Percentiles rank a stretch among this genome's conserved stretches.
Conservation (phyloP, 2,329 filamentous ascomycete species). For the Botryotinia convoluta region DNA sequence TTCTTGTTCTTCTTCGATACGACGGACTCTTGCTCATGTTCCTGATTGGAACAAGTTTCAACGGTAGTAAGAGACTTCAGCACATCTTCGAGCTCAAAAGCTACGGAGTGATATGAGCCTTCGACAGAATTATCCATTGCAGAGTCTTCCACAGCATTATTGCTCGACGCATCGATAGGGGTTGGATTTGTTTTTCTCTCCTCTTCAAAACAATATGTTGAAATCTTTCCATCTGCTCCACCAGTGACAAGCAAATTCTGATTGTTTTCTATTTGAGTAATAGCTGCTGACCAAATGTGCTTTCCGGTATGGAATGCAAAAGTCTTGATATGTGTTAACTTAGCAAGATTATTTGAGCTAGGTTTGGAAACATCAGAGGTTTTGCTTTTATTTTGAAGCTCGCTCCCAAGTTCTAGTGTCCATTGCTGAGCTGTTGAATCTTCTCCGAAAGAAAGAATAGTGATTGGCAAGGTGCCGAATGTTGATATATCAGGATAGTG, state of each 20-base stretch:
- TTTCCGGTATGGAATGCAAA: conserved; percentile 76
- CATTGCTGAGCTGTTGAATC: conserved; percentile 76
- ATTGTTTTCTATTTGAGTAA: conserved; percentile 37
- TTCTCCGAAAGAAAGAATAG: conserved; percentile 77
- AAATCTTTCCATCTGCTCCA: conserved; percentile 75
- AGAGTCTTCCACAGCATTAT: neutral
- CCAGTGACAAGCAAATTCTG: conserved; percentile 57
- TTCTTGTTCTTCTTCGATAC: conserved; percentile 39
- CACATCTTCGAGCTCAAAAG: conserved; percentile 23
- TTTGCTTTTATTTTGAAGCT: neutral
- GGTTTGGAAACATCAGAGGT: neutral
- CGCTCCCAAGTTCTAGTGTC: conserved; percentile 38
- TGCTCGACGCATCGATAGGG: neutral
- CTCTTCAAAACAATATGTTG: conserved; percentile 37
- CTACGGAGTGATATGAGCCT: neutral
- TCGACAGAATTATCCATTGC: neutral
- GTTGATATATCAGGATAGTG: conserved; percentile 36
- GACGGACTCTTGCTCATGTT: neutral
- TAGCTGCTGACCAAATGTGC: conserved; percentile 78
- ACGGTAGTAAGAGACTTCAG: neutral
- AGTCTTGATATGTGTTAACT: conserved; percentile 52
- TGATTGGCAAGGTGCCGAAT: conserved; percentile 38
- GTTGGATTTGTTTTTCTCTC: neutral
- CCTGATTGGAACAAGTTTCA: neutral
- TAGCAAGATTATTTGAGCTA: conserved; percentile 19